A percentile compares a stretch with the other conserved stretches of the same genome.
Conservation (phyloP, 768 basidiomycete genomes). For the Boletus speciosus region DNA sequence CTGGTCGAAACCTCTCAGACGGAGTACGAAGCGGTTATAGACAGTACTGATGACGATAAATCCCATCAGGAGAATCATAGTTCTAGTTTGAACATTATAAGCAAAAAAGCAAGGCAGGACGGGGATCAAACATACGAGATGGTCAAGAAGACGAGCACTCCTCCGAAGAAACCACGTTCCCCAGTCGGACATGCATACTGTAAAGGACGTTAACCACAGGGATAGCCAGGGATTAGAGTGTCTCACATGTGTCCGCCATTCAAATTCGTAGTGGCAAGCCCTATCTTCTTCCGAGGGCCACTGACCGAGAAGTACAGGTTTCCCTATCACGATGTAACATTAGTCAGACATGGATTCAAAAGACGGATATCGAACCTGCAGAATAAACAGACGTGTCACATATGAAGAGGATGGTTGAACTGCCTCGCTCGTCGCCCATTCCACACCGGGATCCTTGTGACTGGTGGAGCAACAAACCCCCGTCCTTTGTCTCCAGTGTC, state of each 20-base stretch:
- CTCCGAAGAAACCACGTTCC: constrained; percentile 47
- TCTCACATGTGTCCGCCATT: constrained; percentile 80
- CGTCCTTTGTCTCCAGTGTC: constrained; percentile 52
- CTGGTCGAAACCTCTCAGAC: constrained; percentile 67
- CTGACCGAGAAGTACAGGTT: constrained; percentile 57
- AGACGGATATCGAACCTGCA: constrained; percentile 34
- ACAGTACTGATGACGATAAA: constrained; percentile 69
- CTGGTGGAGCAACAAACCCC: constrained; percentile 54
- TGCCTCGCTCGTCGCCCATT: constrained; percentile 44
- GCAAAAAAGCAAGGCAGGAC: background rate
- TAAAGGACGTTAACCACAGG: background rate
- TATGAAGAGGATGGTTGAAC: constrained; percentile 70
- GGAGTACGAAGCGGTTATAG: constrained; percentile 77
- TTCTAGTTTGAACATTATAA: constrained; percentile 35
- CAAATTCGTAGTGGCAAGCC: constrained; percentile 76
- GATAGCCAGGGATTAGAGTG: background rate
- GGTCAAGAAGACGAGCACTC: constrained; percentile 53
- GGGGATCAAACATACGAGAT: constrained; percentile 49
- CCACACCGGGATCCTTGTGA: constrained; percentile 63
- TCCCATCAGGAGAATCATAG: constrained; percentile 52
- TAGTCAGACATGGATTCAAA: background rate
- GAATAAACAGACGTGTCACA: constrained; percentile 67
- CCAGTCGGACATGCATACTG: constrained; percentile 74
- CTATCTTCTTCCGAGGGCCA: constrained; percentile 57
- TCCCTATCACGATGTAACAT: constrained; percentile 29